These are phyloP conservation scores for Myxozyma nipponensis DNA, from an alignment of 805 yeast genomes.

Conservation along the genomic window DNA sequence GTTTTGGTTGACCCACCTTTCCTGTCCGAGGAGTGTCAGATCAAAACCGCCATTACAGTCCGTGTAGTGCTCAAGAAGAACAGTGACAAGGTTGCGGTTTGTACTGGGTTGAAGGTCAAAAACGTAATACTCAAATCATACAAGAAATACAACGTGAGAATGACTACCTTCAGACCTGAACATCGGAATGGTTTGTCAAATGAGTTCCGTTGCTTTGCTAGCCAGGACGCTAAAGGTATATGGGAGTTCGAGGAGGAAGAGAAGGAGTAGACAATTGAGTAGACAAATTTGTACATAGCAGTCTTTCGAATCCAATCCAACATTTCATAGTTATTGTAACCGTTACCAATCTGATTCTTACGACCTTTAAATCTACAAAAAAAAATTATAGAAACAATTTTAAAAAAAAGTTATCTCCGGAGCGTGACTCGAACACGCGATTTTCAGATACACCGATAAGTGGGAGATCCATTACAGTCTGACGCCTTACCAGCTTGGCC, in stretches of 20 bases:
- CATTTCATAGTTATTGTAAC: too few species aligned
- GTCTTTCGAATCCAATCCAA: too few species aligned
- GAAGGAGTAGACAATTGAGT: too few species aligned
- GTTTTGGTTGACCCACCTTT: slow-evolving; percentile 86
- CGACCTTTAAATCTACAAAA: too few species aligned
- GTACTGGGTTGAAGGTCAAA: slow-evolving; percentile 88
- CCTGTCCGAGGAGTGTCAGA: slow-evolving; percentile 75
- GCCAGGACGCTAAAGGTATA: slow-evolving; percentile 55
- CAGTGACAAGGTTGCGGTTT: slow-evolving; percentile 53
- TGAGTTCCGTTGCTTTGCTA: slow-evolving; percentile 82
- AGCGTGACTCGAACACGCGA: slow-evolving; percentile 32
- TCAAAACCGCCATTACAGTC: slow-evolving; percentile 62
- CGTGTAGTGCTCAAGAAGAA: slow-evolving; percentile 48
- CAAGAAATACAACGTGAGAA: slow-evolving; percentile 51
- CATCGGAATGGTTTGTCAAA: slow-evolving; percentile 83
- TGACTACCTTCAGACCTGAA: slow-evolving; percentile 67
- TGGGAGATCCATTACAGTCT: slow-evolving; percentile 24
- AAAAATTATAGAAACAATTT: background rate
- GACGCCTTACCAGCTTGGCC: slow-evolving; percentile 32
- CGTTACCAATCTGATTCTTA: too few species aligned
- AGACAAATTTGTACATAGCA: too few species aligned
- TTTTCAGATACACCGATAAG: slow-evolving; percentile 23
- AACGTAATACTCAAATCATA: slow-evolving; percentile 57
- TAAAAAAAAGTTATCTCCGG: slow-evolving; percentile 20
- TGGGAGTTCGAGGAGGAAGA: slow-evolving; percentile 51